Base-by-base conservation (phyloP, 2,329 filamentous ascomycete genomes). In the Alternaria sp. region DNA sequence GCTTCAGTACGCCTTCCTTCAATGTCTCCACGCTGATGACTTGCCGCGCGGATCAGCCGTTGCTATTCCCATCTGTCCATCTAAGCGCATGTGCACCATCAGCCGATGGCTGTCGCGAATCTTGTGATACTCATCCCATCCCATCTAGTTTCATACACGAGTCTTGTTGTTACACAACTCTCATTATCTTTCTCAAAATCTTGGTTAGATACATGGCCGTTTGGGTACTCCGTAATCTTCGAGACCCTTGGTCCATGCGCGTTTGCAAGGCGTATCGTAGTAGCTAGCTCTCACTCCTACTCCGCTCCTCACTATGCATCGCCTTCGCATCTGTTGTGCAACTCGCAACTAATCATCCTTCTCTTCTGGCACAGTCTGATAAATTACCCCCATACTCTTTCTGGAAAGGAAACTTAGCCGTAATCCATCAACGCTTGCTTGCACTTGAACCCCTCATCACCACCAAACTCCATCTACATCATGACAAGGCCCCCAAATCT, bases 401-500 rank as follows among this genome's bases (percentile, higher is more conserved):
- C 14, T 6, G 21, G 8, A 10, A 2, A 26, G 23, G 8, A 20
- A 11, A 53, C 7, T 11, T 11, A 37, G 8, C 28, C 6, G 20
- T 41, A 3, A 15, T 37, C 30, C 12, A 21, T 44, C 21, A 8
- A 25, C 23, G 14, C 46, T 26, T 23, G 30, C 30, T 15, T 26
- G 14, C 49, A 9, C 14, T 55, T 21, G 26, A 18, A 21, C 20
- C 28, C 43, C 15, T 15, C 23, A 43, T 30, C 54, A 53, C 18
- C n/a, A 33, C 54, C 33, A 33, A 30, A 33, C 2, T 23, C 21
- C 33, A 43, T 30, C n/a, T 57, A 58, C 43, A 58, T 54, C 25
- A 68, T 66, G 57, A 55, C 58, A 65, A 53, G 26, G 45, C 55
- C 58, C 54, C 65, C 50, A 53, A 66, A 59, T 62, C 65, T 68